phyloP scores from a whole-genome alignment of 306 rosid genomes.

The Arachis stenosperma region DNA sequence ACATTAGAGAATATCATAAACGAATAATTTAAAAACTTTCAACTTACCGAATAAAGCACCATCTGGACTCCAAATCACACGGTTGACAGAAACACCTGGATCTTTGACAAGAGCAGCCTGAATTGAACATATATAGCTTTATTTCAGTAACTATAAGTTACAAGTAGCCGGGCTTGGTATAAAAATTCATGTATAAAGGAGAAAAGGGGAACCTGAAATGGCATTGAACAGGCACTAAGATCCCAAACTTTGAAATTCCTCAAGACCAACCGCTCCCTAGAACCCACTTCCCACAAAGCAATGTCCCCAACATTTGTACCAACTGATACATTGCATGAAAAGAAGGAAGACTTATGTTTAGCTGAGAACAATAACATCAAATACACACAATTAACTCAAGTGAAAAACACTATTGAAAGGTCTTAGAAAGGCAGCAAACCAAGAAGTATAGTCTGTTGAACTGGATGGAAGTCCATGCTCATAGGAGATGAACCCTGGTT shows the following conservation, averaged over 20 bases:
- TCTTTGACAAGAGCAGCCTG: slow-evolving; percentile 96
- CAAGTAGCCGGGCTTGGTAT: too few species aligned
- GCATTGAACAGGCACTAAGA: slow-evolving; percentile 83
- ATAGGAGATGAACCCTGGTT: slow-evolving; percentile 95
- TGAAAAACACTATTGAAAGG: slow-evolving; percentile 8
- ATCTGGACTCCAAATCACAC: slow-evolving; percentile 99
- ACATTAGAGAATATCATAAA: slow-evolving; percentile 8
- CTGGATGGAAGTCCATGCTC: slow-evolving; percentile 99
- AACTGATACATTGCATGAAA: slow-evolving; percentile 55
- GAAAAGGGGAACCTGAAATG: slow-evolving; percentile 68
- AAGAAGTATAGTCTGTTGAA: slow-evolving; percentile 88
- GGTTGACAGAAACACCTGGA: slow-evolving; percentile 92
- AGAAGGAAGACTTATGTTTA: background rate
- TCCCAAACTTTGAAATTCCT: slow-evolving; percentile 97
- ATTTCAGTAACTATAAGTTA: too few species aligned
- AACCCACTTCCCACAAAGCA: slow-evolving; percentile 96
- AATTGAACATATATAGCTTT: slow-evolving; percentile 10
- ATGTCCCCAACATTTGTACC: slow-evolving; percentile 96
- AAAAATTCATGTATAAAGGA: background rate
- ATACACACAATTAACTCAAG: background rate
- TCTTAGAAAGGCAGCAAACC: slow-evolving; percentile 53
- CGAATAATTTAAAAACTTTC: slow-evolving; percentile 23
- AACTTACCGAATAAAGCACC: slow-evolving; percentile 88
- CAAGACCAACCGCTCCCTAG: slow-evolving; percentile 79
- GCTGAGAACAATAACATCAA: too few species aligned